Conservation (phyloP, 2,329 filamentous ascomycete genomes). For the Aspergillus proliferans region DNA sequence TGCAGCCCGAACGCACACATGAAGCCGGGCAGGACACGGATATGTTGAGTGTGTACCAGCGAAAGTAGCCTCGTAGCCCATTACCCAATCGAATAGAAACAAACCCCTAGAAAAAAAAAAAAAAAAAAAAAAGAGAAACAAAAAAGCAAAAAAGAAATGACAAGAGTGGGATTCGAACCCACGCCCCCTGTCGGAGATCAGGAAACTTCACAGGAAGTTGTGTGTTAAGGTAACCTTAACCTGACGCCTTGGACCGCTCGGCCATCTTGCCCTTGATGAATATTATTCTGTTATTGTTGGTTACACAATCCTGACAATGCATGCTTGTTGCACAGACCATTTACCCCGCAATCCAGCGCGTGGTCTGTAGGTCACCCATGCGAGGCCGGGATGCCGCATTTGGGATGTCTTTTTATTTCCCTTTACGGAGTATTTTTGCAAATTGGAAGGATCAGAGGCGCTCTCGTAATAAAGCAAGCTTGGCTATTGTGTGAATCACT, state of each 20-base stretch:
- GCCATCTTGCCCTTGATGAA: neutral
- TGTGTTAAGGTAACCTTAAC: constrained; percentile 5
- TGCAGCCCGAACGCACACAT: constrained; percentile 26
- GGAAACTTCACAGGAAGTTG: neutral
- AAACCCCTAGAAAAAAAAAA: neutral
- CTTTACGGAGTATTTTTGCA: too few relatives aligned
- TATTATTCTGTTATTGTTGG: neutral
- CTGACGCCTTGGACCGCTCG: constrained; percentile 2
- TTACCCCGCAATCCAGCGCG: neutral
- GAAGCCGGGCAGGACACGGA: constrained; percentile 3
- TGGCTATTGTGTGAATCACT: too few relatives aligned
- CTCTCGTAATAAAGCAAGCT: too few relatives aligned
- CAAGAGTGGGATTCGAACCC: constrained; percentile 7
- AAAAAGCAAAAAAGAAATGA: neutral
- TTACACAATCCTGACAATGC: neutral
- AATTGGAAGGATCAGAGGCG: too few relatives aligned
- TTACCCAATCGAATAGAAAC: neutral
- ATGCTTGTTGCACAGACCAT: neutral
- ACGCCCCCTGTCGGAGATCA: constrained; percentile 3
- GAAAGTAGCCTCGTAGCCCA: neutral
- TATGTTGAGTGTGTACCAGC: constrained; percentile 5
- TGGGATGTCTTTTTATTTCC: neutral
- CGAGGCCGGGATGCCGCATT: neutral
- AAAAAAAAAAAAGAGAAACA: neutral
- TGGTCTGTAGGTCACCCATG: neutral